Percentiles rank a stretch among this genome's conserved stretches.
Conservation (phyloP, 2,329 filamentous ascomycete species). For the Aspergillus tanneri region DNA sequence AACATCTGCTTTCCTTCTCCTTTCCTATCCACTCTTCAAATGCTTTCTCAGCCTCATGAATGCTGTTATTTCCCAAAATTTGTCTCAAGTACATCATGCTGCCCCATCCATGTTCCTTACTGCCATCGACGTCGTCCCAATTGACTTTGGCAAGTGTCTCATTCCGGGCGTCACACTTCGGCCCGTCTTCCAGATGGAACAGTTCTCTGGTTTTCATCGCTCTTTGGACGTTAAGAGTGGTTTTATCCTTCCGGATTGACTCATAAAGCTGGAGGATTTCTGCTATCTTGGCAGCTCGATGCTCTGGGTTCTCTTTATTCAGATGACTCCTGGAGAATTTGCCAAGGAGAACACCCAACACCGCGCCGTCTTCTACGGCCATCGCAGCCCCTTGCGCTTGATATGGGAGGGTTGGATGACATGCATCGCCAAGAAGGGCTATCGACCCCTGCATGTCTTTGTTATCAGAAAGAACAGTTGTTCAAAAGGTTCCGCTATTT, state of each 20-base stretch:
- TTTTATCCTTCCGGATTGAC: neutral
- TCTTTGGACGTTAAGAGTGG: neutral
- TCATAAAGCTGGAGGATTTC: neutral
- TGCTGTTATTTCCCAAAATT: too few species aligned
- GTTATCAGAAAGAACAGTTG: too few species aligned
- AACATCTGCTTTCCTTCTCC: too few species aligned
- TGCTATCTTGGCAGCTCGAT: neutral
- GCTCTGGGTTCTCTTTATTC: neutral
- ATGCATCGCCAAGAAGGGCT: neutral
- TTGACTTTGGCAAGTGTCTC: too few species aligned
- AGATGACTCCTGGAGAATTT: neutral
- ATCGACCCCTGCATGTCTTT: too few species aligned
- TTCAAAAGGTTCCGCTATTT: too few species aligned
- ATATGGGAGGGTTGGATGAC: constrained; percentile 1
- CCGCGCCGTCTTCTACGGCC: constrained; percentile 1
- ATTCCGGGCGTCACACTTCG: too few species aligned
- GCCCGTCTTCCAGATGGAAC: constrained; percentile 1
- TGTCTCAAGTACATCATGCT: too few species aligned
- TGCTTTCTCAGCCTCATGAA: too few species aligned
- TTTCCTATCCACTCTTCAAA: too few species aligned
- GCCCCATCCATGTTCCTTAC: too few species aligned
- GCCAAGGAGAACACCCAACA: neutral
- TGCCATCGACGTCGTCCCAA: too few species aligned
- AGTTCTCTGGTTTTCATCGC: neutral
- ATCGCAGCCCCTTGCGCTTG: neutral